Evolutionary conservation across 768 basidiomycete species (phyloP).

Genomic region (Amanita exitialis): DNA sequence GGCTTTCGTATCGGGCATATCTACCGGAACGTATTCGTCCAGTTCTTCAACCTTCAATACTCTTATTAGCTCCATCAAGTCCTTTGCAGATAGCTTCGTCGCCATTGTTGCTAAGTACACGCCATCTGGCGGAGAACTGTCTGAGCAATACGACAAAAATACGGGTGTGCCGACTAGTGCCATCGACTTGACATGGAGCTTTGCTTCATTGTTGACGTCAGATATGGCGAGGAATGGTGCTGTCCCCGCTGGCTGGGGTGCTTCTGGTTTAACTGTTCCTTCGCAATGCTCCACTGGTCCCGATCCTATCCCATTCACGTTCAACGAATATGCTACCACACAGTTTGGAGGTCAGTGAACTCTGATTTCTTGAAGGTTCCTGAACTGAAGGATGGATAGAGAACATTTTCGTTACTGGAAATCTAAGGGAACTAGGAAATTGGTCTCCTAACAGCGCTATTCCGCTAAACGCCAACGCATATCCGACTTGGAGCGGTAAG

Average conservation of each 20-base stretch:
- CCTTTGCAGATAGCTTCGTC: conserved; percentile 60
- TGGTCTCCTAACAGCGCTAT: conserved; percentile 56
- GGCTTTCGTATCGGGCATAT: conserved; percentile 37
- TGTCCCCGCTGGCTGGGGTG: conserved; percentile 53
- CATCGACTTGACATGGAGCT: conserved; percentile 66
- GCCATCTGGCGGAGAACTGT: conserved; percentile 45
- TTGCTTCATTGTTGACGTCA: conserved; percentile 56
- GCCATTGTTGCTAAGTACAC: conserved; percentile 49
- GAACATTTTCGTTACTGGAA: conserved; percentile 60
- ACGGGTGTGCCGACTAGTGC: conserved; percentile 49
- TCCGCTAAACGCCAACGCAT: conserved; percentile 41
- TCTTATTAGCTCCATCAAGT: conserved; percentile 36
- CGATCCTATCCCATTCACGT: conserved; percentile 42
- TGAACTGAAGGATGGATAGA: conserved; percentile 28
- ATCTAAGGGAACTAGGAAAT: conserved; percentile 38
- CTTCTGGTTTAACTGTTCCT: conserved; percentile 40
- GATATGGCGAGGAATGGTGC: conserved; percentile 41
- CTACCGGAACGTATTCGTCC: conserved; percentile 41
- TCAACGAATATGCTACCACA: conserved; percentile 58
- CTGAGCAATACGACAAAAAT: conserved; percentile 51
- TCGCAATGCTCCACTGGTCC: conserved; percentile 22
- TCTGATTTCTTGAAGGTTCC: neutral
- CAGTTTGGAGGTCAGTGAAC: conserved; percentile 39
- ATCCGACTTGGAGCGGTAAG: conserved; percentile 65
- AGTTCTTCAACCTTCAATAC: conserved; percentile 35